Percentiles rank a stretch among this genome's conserved stretches.
Conservation (phyloP, 1,284 basidiomycete species). For the Tilletia setariae region DNA sequence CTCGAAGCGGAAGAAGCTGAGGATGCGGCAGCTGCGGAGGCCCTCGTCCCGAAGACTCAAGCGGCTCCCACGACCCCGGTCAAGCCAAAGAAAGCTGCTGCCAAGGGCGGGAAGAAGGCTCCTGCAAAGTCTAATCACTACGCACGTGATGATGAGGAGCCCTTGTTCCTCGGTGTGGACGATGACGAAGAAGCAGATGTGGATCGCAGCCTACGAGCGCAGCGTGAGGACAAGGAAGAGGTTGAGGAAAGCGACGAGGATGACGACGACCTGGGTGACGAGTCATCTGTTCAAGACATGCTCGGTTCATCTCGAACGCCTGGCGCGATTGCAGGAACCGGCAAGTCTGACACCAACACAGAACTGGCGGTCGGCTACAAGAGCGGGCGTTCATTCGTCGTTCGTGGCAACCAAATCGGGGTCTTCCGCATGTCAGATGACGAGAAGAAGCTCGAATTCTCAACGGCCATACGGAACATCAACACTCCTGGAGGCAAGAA, state of each 20-base stretch:
- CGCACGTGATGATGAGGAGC: conserved; percentile 62
- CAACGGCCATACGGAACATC: conserved; percentile 82
- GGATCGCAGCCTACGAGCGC: conserved; percentile 16
- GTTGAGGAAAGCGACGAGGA: conserved; percentile 63
- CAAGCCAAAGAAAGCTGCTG: conserved; percentile 24
- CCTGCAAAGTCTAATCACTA: conserved; percentile 58
- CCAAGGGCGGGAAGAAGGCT: conserved; percentile 20
- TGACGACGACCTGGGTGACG: conserved; percentile 57
- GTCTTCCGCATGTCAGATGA: conserved; percentile 85
- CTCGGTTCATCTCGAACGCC: conserved; percentile 42
- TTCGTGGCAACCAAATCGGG: conserved; percentile 91
- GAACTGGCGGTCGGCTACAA: conserved; percentile 93
- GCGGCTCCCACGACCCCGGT: not conserved
- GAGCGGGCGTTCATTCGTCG: conserved; percentile 91
- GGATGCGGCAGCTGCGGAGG: conserved; percentile 4
- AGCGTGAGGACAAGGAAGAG: conserved; percentile 55
- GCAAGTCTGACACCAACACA: conserved; percentile 63
- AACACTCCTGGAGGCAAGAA: conserved; percentile 74
- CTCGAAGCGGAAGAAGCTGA: conserved; percentile 32
- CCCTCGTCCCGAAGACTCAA: conserved; percentile 10
- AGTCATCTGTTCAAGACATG: conserved; percentile 31
- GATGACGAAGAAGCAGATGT: conserved; percentile 54
- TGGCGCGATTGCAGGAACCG: conserved; percentile 17
- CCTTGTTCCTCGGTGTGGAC: conserved; percentile 33
- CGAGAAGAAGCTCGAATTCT: conserved; percentile 72